phyloP scores from a whole-genome alignment of 805 yeast species.

The Hanseniaspora vineae region DNA sequence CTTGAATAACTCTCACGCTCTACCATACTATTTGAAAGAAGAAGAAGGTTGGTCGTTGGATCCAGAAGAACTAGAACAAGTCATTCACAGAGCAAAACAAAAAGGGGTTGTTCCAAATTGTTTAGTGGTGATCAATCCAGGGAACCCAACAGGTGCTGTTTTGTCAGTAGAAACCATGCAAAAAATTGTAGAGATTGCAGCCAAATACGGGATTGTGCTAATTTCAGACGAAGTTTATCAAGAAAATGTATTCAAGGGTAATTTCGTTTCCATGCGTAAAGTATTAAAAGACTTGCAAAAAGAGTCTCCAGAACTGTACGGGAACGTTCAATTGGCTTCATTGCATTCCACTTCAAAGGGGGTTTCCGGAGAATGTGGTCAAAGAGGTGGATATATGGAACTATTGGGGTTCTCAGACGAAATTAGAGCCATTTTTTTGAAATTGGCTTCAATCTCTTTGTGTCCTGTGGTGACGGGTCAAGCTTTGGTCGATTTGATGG shows the following conservation, averaged over 20 bases:
- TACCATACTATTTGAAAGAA: slow-evolving; percentile 83
- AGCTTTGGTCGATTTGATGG: slow-evolving; percentile 84
- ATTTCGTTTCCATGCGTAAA: slow-evolving; percentile 75
- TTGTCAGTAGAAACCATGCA: slow-evolving; percentile 52
- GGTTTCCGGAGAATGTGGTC: slow-evolving; percentile 97
- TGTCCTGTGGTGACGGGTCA: slow-evolving; percentile 96
- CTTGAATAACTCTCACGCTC: slow-evolving; percentile 64
- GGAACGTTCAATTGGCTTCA: slow-evolving; percentile 77
- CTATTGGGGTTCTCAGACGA: slow-evolving; percentile 65
- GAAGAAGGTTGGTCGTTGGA: slow-evolving; percentile 73
- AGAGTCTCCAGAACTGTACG: slow-evolving; percentile 41
- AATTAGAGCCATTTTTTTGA: slow-evolving; percentile 57
- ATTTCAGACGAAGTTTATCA: slow-evolving; percentile 98
- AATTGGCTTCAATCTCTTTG: slow-evolving; percentile 79
- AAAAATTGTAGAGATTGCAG: slow-evolving; percentile 66
- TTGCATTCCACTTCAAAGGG: slow-evolving; percentile 97
- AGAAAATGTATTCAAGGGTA: slow-evolving; percentile 73
- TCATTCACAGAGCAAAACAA: slow-evolving; percentile 34
- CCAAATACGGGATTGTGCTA: slow-evolving; percentile 69
- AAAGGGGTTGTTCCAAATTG: slow-evolving; percentile 57
- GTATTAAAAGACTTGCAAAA: slow-evolving; percentile 54
- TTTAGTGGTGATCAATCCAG: slow-evolving; percentile 91
- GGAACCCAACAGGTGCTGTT: slow-evolving; percentile 94
- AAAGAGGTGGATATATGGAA: slow-evolving; percentile 98
- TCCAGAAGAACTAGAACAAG: slow-evolving; percentile 44